These are phyloP conservation scores for Teratosphaeria destructans DNA, from an alignment of 2,329 filamentous ascomycete genomes.

Conservation along the genomic window DNA sequence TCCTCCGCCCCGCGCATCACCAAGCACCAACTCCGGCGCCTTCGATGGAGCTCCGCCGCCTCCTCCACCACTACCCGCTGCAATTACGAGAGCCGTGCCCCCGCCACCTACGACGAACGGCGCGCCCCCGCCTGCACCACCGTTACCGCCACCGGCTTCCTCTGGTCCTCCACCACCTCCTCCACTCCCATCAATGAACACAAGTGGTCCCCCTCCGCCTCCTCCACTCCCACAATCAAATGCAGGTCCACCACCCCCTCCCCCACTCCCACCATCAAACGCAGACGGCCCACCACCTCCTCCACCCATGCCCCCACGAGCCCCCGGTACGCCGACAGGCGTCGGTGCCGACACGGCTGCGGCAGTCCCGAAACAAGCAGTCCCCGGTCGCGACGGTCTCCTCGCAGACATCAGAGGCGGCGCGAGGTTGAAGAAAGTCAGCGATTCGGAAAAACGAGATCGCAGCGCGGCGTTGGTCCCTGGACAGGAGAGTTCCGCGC, in stretches of 20 bases:
- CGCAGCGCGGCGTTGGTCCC: conserved; percentile 55
- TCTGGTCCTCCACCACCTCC: conserved; percentile 30
- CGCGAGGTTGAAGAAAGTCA: conserved; percentile 61
- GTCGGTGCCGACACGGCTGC: conserved; percentile 28
- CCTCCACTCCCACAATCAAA: conserved; percentile 2
- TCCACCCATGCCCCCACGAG: conserved; percentile 26
- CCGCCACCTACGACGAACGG: conserved; percentile 1
- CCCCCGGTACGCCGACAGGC: conserved; percentile 36
- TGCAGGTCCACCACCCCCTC: conserved; percentile 28
- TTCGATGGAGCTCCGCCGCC: conserved; percentile 24
- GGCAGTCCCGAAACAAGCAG: conserved; percentile 38
- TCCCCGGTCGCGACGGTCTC: conserved; percentile 47
- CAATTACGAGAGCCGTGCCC: conserved; percentile 4
- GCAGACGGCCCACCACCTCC: conserved; percentile 25
- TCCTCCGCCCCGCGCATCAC: conserved; percentile 52
- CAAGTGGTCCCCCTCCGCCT: conserved; percentile 28
- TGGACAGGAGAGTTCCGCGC: conserved; percentile 40
- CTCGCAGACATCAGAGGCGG: conserved; percentile 62
- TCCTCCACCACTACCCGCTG: conserved; percentile 19
- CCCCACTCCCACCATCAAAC: conserved; percentile 27
- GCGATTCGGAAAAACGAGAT: conserved; percentile 58
- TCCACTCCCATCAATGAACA: conserved; percentile 30
- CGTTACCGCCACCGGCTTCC: conserved; percentile 18
- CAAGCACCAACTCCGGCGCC: conserved; percentile 35
- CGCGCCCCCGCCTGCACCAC: not conserved